Conservation (phyloP, 352 stramenopile genomes). For the Pythium phragmiticola region DNA sequence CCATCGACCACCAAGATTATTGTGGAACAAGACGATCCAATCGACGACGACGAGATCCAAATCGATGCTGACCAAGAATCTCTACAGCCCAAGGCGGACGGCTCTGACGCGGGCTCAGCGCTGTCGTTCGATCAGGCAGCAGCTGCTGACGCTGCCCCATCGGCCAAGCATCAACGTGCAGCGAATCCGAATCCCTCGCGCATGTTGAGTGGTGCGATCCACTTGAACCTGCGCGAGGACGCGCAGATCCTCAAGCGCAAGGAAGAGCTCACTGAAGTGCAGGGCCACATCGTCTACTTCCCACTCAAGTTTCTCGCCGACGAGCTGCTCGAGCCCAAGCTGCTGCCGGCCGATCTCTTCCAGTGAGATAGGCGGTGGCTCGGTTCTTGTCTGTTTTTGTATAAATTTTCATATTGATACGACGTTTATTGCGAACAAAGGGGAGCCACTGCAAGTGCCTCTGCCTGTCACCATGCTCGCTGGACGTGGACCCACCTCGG, state of each 20-base stretch:
- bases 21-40: constrained; percentile 24
- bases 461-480: not conserved
- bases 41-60: constrained; percentile 20
- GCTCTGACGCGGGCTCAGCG: not conserved
- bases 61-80: constrained; percentile 15
- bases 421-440: too few relatives aligned
- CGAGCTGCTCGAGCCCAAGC: constrained; percentile 81
- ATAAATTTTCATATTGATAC: too few relatives aligned
- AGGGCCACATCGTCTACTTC: constrained; percentile 83
- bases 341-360: constrained; percentile 69
- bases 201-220: constrained; percentile 57
- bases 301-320: constrained; percentile 82
- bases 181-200: constrained; percentile 23
- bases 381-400: too few relatives aligned
- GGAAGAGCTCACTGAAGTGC: constrained; percentile 78
- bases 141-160: not conserved
- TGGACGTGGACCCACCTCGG: constrained; percentile 10
- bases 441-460: too few relatives aligned
- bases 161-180: not conserved
- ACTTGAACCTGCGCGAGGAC: constrained; percentile 69
- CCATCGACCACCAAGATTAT: constrained; percentile 10
- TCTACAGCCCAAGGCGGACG: not conserved
- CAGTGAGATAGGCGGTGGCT: not conserved
- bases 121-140: not conserved
- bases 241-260: constrained; percentile 63